Base-by-base conservation (phyloP, 2,329 filamentous ascomycete species). In the Colletotrichum tofieldiae region DNA sequence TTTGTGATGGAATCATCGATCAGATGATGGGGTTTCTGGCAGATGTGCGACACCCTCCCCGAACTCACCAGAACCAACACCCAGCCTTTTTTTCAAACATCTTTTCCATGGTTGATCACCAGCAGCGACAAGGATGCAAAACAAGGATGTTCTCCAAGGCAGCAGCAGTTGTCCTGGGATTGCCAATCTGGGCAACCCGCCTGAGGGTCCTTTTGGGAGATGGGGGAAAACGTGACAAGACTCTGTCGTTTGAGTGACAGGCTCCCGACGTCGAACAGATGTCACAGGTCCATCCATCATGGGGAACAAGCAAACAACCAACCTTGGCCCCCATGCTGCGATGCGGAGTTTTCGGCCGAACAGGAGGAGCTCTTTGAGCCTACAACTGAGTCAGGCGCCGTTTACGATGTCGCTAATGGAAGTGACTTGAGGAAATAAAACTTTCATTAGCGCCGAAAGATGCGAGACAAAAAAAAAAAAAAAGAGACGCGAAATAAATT, bases 1-100 rank as follows among this genome's bases (percentile, higher is more conserved):
- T 70, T 70, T 49, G 47, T 55, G n/a, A 73, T 43, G 66, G 66
- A 61, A 54, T 73, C 67, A 56, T 61, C 43, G 54, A 71, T 73
- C 70, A 65, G 70, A 65, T 73, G 67, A 73, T 62, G 47, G 60
- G 12, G 54, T 71, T 72, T 32, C 65, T 41, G 41, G 52, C 18
- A 39, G 20, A 65, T 45, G 20, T 39, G 58, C 49, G 43, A 62
- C 59, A 47, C 54, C 26, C 56, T 29, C 14, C 20, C 52, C 18
- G 32, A 35, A 35, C 47, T 62, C 59, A 54, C 37, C 37, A 43
- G 49, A 67, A 72, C 65, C 69, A 62, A 63, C 60, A 63, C 29
- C 32, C 29, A 60, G 58, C 26, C 35, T 41, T 26, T 43, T 62
- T 60, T 23, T 12, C 43, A 23, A 14, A 8, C 2, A 5, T n/a